phyloP scores from a whole-genome alignment of 2,329 filamentous ascomycete genomes.

The Beauveria sp. region DNA sequence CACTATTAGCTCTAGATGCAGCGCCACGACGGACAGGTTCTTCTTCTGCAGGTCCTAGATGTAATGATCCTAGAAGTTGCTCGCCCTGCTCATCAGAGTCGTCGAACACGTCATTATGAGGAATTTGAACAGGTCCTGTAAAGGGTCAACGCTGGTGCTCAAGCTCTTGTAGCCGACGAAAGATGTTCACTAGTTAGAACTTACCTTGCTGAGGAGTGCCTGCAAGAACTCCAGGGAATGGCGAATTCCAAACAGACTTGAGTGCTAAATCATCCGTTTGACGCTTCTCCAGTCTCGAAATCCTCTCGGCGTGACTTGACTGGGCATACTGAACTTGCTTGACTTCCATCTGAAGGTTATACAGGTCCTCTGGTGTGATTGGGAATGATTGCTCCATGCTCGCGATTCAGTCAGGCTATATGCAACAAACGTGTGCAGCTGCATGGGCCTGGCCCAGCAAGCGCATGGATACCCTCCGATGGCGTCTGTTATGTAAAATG shows the following conservation, averaged over 20 bases:
- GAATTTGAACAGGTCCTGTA: slow-evolving; percentile 70
- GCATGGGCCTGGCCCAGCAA: slow-evolving; percentile 10
- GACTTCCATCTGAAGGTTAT: slow-evolving; percentile 63
- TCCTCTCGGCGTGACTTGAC: slow-evolving; percentile 53
- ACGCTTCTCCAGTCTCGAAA: slow-evolving; percentile 56
- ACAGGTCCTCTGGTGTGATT: slow-evolving; percentile 55
- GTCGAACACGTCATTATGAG: slow-evolving; percentile 78
- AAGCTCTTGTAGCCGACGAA: not conserved
- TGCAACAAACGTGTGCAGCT: not conserved
- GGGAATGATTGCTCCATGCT: slow-evolving; percentile 60
- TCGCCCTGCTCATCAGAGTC: slow-evolving; percentile 83
- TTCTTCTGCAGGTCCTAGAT: slow-evolving; percentile 74
- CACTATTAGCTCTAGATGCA: slow-evolving; percentile 89
- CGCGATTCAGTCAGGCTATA: slow-evolving; percentile 12
- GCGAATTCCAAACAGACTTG: slow-evolving; percentile 90
- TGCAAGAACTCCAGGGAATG: slow-evolving; percentile 78
- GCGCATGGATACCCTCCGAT: not conserved
- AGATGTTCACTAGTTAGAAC: slow-evolving; percentile 17
- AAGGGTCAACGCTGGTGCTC: not conserved
- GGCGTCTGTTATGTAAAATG: not conserved
- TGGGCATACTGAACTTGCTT: slow-evolving; percentile 60
- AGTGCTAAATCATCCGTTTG: slow-evolving; percentile 60
- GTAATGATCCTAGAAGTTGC: slow-evolving; percentile 70
- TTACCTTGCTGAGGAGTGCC: slow-evolving; percentile 83
- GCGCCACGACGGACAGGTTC: slow-evolving; percentile 77